These are phyloP conservation scores for Microstegium vimineum DNA, from an alignment of 176 grass and related monocot genomes.

Conservation along the genomic window DNA sequence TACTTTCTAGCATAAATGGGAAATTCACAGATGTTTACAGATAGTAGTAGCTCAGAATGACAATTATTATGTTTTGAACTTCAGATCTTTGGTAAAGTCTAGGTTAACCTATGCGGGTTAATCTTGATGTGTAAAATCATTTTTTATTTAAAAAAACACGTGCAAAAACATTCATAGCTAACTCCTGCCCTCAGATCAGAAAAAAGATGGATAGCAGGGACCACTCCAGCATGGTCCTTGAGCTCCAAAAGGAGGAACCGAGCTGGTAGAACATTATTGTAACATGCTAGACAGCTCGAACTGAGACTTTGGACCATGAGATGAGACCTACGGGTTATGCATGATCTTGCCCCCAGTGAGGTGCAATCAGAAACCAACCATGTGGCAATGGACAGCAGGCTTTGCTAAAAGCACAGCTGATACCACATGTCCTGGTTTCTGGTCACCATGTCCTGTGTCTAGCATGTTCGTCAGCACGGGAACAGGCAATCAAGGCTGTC, in stretches of 20 bases:
- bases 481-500: constrained; percentile 52
- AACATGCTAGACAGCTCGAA: constrained; percentile 43
- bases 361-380: constrained; percentile 39
- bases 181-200: constrained; percentile 5
- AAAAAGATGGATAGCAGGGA: constrained; percentile 17
- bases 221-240: constrained; percentile 9
- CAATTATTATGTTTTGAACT: background rate
- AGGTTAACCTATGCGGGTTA: background rate
- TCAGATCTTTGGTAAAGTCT: background rate
- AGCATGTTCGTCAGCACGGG: constrained; percentile 36
- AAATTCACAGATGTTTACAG: background rate
- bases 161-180: constrained; percentile 5
- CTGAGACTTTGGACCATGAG: constrained; percentile 31
- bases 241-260: constrained; percentile 36
- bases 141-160: background rate
- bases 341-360: constrained; percentile 36
- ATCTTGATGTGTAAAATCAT: background rate
- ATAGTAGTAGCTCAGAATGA: background rate
- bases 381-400: constrained; percentile 39
- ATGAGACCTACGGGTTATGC: constrained; percentile 30
- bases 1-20: constrained; percentile 11
- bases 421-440: constrained; percentile 31
- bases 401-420: constrained; percentile 38
- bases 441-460: constrained; percentile 28
- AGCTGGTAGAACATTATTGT: constrained; percentile 51